Percentiles rank a stretch among this genome's conserved stretches.
Conservation (phyloP, 2,329 filamentous ascomycete species). For the Clonostachys rhizophaga region DNA sequence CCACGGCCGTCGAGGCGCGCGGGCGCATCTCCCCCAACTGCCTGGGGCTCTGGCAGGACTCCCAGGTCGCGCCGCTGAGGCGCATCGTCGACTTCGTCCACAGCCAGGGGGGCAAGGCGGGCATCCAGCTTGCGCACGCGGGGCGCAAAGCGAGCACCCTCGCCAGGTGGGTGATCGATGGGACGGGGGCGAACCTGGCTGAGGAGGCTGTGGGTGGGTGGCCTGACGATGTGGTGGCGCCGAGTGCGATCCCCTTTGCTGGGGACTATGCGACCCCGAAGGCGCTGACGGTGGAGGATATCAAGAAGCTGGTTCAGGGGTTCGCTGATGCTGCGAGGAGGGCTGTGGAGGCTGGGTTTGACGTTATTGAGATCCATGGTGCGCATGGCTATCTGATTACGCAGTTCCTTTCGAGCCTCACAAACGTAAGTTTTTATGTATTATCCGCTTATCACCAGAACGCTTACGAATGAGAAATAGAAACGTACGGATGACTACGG, state of each 20-base stretch:
- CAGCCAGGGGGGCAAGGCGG: conserved; percentile 70
- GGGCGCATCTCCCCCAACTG: conserved; percentile 83
- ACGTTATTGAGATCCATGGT: conserved; percentile 60
- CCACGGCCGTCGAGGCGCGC: conserved; percentile 68
- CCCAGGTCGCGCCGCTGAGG: conserved; percentile 68
- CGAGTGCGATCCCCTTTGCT: conserved; percentile 53
- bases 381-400: conserved; percentile 61
- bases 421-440: conserved; percentile 1
- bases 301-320: conserved; percentile 56
- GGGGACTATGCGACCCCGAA: conserved; percentile 57
- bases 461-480: no score
- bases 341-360: conserved; percentile 66
- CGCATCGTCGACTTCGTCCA: conserved; percentile 75
- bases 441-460: no score
- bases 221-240: conserved; percentile 48
- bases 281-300: conserved; percentile 65
- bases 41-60: conserved; percentile 77
- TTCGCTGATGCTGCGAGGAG: conserved; percentile 56
- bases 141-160: conserved; percentile 63
- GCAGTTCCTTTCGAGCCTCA: conserved; percentile 47
- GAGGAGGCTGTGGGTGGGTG: conserved; percentile 47
- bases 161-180: conserved; percentile 56
- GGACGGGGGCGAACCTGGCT: conserved; percentile 46
- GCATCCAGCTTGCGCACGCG: conserved; percentile 78
- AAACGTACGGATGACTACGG: conserved; percentile 61